phyloP scores from a whole-genome alignment of 176 grass and related monocot species.

The Olyra latifolia region DNA sequence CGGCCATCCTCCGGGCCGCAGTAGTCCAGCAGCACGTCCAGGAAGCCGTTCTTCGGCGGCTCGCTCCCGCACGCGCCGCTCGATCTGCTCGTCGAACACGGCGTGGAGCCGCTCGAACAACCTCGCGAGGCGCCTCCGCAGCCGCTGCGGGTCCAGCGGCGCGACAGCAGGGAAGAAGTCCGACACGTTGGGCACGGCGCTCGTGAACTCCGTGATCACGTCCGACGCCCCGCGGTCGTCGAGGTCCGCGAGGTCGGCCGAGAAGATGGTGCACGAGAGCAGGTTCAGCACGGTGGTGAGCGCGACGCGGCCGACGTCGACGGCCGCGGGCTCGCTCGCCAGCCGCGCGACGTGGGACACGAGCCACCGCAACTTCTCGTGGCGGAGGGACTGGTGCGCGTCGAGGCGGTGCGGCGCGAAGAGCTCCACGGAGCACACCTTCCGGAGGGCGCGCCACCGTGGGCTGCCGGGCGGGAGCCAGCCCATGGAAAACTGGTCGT shows the following conservation, averaged over 20 bases:
- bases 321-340: neutral
- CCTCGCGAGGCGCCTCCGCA: neutral
- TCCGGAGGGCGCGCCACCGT: conserved; percentile 39
- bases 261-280: conserved; percentile 51
- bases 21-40: conserved; percentile 14
- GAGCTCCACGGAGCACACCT: conserved; percentile 40
- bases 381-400: conserved; percentile 14
- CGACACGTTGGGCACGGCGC: conserved; percentile 32
- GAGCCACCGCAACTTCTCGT: conserved; percentile 29
- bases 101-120: conserved; percentile 28
- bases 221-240: conserved; percentile 29
- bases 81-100: conserved; percentile 48
- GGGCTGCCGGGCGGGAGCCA: conserved; percentile 19
- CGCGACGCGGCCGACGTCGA: conserved; percentile 28
- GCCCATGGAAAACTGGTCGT: conserved; percentile 6
- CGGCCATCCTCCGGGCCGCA: neutral
- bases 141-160: conserved; percentile 46
- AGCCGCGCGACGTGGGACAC: conserved; percentile 6
- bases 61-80: conserved; percentile 7
- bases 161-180: conserved; percentile 56
- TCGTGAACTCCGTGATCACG: conserved; percentile 27
- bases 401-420: conserved; percentile 37
- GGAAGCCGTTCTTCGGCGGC: conserved; percentile 13
- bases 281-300: conserved; percentile 45
- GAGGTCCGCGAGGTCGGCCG: conserved; percentile 36